Base-by-base conservation (phyloP, 2,329 filamentous ascomycete species). In the Cladophialophora yegresii region DNA sequence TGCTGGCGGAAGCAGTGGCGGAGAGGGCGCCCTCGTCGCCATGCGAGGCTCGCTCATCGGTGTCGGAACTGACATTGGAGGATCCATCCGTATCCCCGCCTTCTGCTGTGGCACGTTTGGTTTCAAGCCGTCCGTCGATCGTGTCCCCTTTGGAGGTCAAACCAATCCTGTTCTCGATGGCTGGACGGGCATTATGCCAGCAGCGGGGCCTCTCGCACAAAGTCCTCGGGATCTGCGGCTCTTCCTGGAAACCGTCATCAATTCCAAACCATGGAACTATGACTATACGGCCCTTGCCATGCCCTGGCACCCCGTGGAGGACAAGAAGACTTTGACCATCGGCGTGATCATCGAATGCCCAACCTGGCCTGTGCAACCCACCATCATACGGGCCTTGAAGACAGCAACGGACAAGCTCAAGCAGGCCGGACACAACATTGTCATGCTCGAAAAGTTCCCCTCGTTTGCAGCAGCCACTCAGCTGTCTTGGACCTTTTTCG, bases 1-100 rank as follows among this genome's bases (percentile, higher is more conserved):
- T 0, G 81, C 85, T 0, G 89, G 89, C 4, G 89, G 89, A 2
- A 86, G 83, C 13, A 86, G 84, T 0, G 88, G 88, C 9, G 89
- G 89, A 8, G 87, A 89, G 73, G 86, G 82, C 0, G 85, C 83
- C 0, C 74, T 89, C 13, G 69, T 89, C n/a, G 83, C 81, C 4
- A 81, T 89, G 77, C 78, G 80, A 33, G 87, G 86, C 0, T 83
- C 79, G 26, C 78, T 85, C 51, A 70, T 89, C 1, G 87, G 87
- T 0, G 79, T 88, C 9, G 86, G 85, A 0, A 89, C 87, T 0
- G 87, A 89, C 74, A 81, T 89, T 58, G 79, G 77, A 9, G 79
- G 79, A 16, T 79, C 76, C 28, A 78, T 81, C 53, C 75, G 79
- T 4, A 73, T 81, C 9, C 79, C 79, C 0, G 80, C 82, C 0